Conservation (phyloP, 2,329 filamentous ascomycete species). For the Echinosphaeria canescens region DNA sequence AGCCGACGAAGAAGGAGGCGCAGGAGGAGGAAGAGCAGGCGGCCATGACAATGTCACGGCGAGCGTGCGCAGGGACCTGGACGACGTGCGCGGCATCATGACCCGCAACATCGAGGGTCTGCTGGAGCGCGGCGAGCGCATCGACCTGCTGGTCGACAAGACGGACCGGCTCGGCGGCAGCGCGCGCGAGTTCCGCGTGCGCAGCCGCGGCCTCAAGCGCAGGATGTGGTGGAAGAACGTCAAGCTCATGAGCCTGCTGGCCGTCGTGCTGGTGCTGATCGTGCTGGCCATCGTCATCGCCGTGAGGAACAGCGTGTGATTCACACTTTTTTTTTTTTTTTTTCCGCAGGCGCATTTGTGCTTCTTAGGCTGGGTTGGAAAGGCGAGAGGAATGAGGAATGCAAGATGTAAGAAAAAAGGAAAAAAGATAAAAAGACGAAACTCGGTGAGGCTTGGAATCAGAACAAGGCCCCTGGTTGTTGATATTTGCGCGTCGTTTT, state of each 20-base stretch:
- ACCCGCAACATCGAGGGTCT: constrained; percentile 85
- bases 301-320: constrained; percentile 23
- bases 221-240: constrained; percentile 99
- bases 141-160: constrained; percentile 90
- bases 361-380: not conserved
- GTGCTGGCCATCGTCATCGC: constrained; percentile 31
- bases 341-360: too few relatives aligned
- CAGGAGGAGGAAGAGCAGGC: too few relatives aligned
- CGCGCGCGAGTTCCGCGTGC: constrained; percentile 74
- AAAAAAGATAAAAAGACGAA: not conserved
- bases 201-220: constrained; percentile 68
- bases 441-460: not conserved
- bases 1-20: too few relatives aligned
- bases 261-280: constrained; percentile 41
- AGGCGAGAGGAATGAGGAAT: not conserved
- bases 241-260: constrained; percentile 69
- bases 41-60: constrained; percentile 63
- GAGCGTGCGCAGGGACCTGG: constrained; percentile 75
- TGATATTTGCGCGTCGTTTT: not conserved
- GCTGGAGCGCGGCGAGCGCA: constrained; percentile 75
- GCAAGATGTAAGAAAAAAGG: not conserved
- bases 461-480: not conserved
- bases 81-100: constrained; percentile 84
- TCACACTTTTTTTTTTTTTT: too few relatives aligned
- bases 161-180: constrained; percentile 79